phyloP scores from a whole-genome alignment of 306 rosid species.

The Cicer bijugum region DNA sequence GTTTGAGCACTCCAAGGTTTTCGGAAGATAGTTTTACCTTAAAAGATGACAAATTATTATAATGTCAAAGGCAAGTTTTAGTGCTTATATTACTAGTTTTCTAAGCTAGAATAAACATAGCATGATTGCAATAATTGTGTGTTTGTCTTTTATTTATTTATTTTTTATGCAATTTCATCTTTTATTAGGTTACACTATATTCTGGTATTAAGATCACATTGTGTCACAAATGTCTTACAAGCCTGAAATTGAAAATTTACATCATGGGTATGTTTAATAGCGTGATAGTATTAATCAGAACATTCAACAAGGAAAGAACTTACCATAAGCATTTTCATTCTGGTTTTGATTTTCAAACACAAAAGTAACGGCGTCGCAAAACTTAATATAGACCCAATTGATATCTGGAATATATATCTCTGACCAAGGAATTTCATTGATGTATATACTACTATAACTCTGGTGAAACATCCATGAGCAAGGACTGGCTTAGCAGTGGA shows the following conservation, averaged over 20 bases:
- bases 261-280: neutral
- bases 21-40: no score
- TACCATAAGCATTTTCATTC: slow-evolving; percentile 90
- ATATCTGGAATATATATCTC: neutral
- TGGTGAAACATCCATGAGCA: slow-evolving; percentile 84
- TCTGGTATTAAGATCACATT: neutral
- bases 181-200: neutral
- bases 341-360: slow-evolving; percentile 80
- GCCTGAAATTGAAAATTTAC: neutral
- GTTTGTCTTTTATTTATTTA: neutral
- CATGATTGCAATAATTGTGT: neutral
- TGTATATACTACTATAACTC: slow-evolving; percentile 84
- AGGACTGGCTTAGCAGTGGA: slow-evolving; percentile 88
- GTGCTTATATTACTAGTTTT: no score
- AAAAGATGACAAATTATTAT: no score
- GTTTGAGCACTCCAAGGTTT: no score
- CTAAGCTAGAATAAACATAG: neutral
- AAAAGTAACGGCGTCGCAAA: slow-evolving; percentile 80
- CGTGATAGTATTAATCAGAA: neutral
- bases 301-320: slow-evolving; percentile 27
- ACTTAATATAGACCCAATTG: slow-evolving; percentile 51
- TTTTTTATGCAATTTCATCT: no score
- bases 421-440: slow-evolving; percentile 68
- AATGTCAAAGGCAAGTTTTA: no score
- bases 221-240: neutral